A percentile compares a stretch with the other conserved stretches of the same genome.
Conservation (phyloP, 78 protist species). For the Planoprotostelium fungivorum region DNA sequence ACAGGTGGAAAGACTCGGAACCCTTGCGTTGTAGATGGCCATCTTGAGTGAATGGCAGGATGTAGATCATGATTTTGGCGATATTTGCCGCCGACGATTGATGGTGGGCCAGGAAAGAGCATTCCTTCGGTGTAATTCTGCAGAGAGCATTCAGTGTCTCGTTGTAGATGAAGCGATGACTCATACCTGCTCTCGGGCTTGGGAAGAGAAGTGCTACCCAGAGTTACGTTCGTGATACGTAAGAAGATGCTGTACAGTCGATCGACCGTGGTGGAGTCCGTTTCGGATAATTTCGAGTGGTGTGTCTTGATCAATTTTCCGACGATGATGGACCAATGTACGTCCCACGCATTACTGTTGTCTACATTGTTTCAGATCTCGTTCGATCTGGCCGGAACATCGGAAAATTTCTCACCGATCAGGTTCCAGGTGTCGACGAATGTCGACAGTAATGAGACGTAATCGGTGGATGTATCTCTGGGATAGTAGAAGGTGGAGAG, state of each 20-base stretch:
- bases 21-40: neutral
- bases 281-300: neutral
- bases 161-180: too few relatives aligned
- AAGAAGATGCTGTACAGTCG: neutral
- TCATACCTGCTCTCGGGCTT: neutral
- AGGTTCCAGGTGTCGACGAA: neutral
- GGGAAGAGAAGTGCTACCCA: neutral
- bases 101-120: neutral
- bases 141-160: too few relatives aligned
- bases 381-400: neutral
- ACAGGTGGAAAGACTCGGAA: neutral
- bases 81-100: neutral
- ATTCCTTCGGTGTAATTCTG: neutral
- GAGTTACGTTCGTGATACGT: neutral
- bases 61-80: neutral
- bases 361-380: neutral
- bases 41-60: neutral
- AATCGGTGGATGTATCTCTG: neutral
- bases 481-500: neutral
- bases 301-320: neutral
- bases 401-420: neutral
- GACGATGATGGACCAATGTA: neutral
- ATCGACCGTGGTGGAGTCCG: neutral
- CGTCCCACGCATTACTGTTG: neutral
- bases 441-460: neutral